phyloP scores from a whole-genome alignment of 1,139 yeast genomes.

The Yamadazyma membranifaciens region DNA sequence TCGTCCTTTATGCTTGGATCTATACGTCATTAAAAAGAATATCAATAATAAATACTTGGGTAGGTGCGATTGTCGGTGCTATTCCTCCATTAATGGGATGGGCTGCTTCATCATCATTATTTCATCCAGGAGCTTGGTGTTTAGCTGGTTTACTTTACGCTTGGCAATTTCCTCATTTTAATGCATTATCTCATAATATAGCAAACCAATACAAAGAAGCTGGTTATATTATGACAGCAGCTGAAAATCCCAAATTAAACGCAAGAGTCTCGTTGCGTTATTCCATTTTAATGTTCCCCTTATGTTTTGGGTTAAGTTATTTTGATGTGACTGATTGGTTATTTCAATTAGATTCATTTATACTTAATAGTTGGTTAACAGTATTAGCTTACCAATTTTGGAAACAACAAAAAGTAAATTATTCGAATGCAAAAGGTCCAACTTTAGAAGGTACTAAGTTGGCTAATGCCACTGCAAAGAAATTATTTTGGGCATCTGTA shows the following conservation, averaged over 20 bases:
- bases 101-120: constrained; percentile 87
- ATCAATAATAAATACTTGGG: constrained; percentile 92
- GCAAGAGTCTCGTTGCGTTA: constrained; percentile 93
- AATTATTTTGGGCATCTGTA: constrained; percentile 91
- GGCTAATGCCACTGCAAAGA: constrained; percentile 72
- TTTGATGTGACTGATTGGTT: constrained; percentile 80
- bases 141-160: constrained; percentile 87
- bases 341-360: constrained; percentile 75
- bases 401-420: constrained; percentile 66
- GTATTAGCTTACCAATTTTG: constrained; percentile 81
- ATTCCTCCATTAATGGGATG: constrained; percentile 99
- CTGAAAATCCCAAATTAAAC: constrained; percentile 85
- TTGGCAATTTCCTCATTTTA: constrained; percentile 99
- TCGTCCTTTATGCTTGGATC: constrained; percentile 80
- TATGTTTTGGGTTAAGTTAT: constrained; percentile 80
- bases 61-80: constrained; percentile 97
- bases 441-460: constrained; percentile 52
- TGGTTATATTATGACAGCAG: constrained; percentile 96
- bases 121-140: constrained; percentile 94
- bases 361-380: constrained; percentile 84
- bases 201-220: constrained; percentile 87
- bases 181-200: constrained; percentile 84
- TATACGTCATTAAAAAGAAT: constrained; percentile 88
- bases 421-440: constrained; percentile 37
- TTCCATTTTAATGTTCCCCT: constrained; percentile 86